Evolutionary conservation across 2,329 filamentous ascomycete genomes (phyloP), one percentile per base, ranked within the genome.

Genomic region (Hypoxylon sp.): DNA sequence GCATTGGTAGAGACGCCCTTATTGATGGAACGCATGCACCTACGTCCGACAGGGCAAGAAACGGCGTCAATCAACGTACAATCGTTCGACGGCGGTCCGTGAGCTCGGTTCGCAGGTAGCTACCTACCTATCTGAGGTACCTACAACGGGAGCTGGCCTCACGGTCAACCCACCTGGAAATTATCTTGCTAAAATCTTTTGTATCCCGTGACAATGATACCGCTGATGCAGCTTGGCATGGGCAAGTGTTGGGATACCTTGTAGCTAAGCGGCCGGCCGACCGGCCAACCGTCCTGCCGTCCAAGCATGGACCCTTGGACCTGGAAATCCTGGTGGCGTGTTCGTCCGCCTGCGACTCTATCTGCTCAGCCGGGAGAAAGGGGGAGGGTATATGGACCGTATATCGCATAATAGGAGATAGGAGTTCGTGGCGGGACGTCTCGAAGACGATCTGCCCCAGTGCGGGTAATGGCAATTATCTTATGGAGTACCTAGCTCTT

Each of bases 281-380:
- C 41, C 42, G 17, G 24, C 38, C 37, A 20, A 26, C 45, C 47
- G 43, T 31, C 35, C 49, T 20, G 38, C 41, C 27, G 29, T 27
- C 20, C 29, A 23, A 35, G 33, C 41, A 55, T 46, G 41, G 35
- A 56, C 55, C 46, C 41, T 57, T 54, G 53, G 41, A 41, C 43
- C 47, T 50, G 55, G 51, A 17, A 52, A 55, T 38, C 21, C 49
- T 54, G 53, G 42, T 63, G 57, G 50, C 60, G 49, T 59, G 55
- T 56, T 52, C 51, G 45, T 51, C 47, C 45, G 38, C 35, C 48
- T 58, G 58, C 48, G 43, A 40, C 9, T 49, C 48, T 33, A 37
- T 33, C 13, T 53, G n/a, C 24, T 48, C 35, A 23, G 13, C 38
- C 33, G 18, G 17, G 43, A 18, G 26, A 15, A 23, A 9, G 15